phyloP scores from a whole-genome alignment of 805 yeast species.

The Wickerhamomyces bisporus region DNA sequence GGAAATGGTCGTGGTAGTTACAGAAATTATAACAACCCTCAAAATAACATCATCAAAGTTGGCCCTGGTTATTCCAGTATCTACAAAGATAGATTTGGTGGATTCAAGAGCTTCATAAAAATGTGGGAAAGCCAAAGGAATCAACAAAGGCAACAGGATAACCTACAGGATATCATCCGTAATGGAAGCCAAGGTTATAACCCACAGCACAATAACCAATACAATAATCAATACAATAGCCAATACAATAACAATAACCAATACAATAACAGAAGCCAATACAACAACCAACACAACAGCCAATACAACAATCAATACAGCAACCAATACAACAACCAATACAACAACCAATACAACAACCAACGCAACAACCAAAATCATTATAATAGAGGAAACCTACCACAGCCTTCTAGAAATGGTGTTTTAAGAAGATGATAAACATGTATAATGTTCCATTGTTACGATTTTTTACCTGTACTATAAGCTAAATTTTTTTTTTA shows the following conservation, averaged over 20 bases:
- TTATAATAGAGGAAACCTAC: slow-evolving; percentile 5
- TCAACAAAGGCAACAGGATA: slow-evolving; percentile 2
- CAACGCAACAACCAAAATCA: slow-evolving; percentile 12
- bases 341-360: slow-evolving; percentile 13
- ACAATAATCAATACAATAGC: background rate
- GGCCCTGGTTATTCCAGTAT: slow-evolving; percentile 46
- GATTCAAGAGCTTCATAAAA: slow-evolving; percentile 41
- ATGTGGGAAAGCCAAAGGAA: background rate
- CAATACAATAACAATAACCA: slow-evolving; percentile 1
- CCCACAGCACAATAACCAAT: background rate
- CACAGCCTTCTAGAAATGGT: slow-evolving; percentile 23
- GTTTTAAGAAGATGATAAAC: slow-evolving; percentile 15
- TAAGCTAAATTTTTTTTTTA: no score
- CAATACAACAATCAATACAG: background rate
- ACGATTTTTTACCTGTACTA: no score
- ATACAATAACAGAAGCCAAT: slow-evolving; percentile 14
- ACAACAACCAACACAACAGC: slow-evolving; percentile 7
- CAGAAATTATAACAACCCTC: slow-evolving; percentile 25
- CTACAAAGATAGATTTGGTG: slow-evolving; percentile 45
- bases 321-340: no score
- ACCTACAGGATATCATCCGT: background rate
- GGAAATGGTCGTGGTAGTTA: slow-evolving; percentile 34
- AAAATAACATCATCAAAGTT: slow-evolving; percentile 36
- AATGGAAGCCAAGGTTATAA: background rate
- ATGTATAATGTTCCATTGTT: background rate